Evolutionary conservation across 225 moss, liverwort and hornwort species (phyloP), one percentile per base, ranked within the genome.

Genomic region (Polytrichum commune): DNA sequence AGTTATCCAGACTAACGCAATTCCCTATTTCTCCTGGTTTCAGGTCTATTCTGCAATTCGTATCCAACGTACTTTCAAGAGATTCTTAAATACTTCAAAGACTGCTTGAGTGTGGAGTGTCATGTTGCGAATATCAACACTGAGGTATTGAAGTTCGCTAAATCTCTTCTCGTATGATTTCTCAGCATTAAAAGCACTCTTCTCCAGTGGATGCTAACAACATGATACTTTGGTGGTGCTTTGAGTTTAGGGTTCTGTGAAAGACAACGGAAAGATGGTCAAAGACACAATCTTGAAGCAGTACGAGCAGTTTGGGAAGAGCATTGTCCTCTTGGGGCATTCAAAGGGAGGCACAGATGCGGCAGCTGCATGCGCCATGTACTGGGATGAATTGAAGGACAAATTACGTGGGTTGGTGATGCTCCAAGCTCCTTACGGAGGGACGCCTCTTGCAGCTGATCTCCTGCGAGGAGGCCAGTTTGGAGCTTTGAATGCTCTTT

Each of bases 321-420:
- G 82, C 4, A 84, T 95, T 4, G 79, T 92, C 23, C 79, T 95
- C 63, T 79, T 92, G 68, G 92, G 95, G 19, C 95, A 95, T 72
- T 92, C 90, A 63, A 95, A 95, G 71, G 95, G 95, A 29, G 95
- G 95, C 53, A 90, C 92, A 2, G 95, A 95, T 82, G 92, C 92
- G 28, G 83, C 95, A 1, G 95, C 90, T 53, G 88, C 95, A 8
- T 92, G 89, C 29, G 80, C 92, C 19, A 92, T 82, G 76, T 91
- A 76, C 74, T 95, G 95, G 95, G 63, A 73, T 7, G 84, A 91
- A 54, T 70, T 95, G 77, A 88, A 88, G 67, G 90, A 82, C 54
- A 95, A 91, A 72, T 88, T 95, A 19, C 87, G 85, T 8, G 95
- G 95, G 65, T 70, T 95, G 78, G 75, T 95, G 25, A 64, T 92